Base-by-base conservation (phyloP, 176 grass and related monocot genomes). In the Themeda triandra region DNA sequence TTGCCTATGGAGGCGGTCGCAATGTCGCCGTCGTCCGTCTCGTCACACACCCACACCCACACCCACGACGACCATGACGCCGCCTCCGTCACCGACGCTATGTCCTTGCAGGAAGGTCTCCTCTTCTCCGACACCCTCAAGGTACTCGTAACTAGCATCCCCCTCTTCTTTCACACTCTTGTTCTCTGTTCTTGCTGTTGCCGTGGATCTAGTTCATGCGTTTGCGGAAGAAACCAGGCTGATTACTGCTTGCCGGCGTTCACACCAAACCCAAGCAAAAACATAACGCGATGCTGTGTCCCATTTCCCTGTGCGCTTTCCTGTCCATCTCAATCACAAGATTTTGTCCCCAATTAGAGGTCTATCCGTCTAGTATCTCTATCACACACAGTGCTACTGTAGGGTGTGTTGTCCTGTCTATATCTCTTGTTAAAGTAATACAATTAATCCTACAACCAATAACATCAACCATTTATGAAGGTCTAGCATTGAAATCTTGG, bases 81-180 rank as follows among this genome's bases (percentile, higher is more conserved):
- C 31, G 84, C 91, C 58, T 90, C 89, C 32, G 78, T 66, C 66
- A 89, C 75, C 44, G 92, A 94, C 8, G 91, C 73, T 67, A 79
- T 91, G 80, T 93, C 87, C 59, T 73, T 82, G 85, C 87, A 93
- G 64, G 87, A 97, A 82, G 88, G 89, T 40, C 58, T 94, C 72
- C 94, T 94, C 56, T 97, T 97, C 89, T 88, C 89, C 19, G 89
- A 97, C 79, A 94, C 92, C 83, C 91, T 97, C 78, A 92, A 92
- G 94, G 93, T 96, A 75, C 23, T n/a, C 0, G 18, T 56, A 56
- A 21, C 23, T 24, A 73, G 73, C 23, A 27, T 23, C 23, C 8
- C 56, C 5, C 41, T 31, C 2, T 69, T 5, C 4, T 13, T 5
- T n/a, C n/a, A n/a, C n/a, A n/a, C n/a, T 60, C 18, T 19, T 51